phyloP scores from a whole-genome alignment of 371 early-diverging fungal species.

The Coemansia sp. region DNA sequence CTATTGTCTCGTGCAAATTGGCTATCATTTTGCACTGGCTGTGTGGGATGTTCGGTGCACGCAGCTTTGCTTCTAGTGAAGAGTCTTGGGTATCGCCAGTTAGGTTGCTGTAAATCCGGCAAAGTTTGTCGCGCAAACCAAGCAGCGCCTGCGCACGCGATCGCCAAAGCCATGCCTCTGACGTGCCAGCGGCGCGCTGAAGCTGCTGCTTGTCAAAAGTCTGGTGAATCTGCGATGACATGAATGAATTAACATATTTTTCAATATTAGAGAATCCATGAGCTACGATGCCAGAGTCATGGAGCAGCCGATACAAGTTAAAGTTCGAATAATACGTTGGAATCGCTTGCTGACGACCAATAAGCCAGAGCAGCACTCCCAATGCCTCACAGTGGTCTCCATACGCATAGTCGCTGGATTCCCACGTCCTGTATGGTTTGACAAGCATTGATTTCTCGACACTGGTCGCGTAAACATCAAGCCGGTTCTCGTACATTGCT shows the following conservation, averaged over 20 bases:
- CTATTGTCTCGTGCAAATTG: constrained; percentile 52
- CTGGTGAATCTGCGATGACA: constrained; percentile 31
- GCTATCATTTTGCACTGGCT: constrained; percentile 49
- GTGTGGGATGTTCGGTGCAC: constrained; percentile 48
- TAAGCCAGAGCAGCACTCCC: constrained; percentile 56
- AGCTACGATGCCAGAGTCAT: constrained; percentile 57
- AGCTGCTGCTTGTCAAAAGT: constrained; percentile 22
- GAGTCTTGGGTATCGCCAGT: constrained; percentile 2
- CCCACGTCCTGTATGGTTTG: constrained; percentile 52
- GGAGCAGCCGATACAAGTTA: constrained; percentile 49
- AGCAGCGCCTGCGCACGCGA: constrained; percentile 57
- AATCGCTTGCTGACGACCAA: constrained; percentile 52
- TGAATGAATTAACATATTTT: constrained; percentile 51
- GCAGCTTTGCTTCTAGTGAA: constrained; percentile 19
- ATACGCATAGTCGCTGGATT: constrained; percentile 48
- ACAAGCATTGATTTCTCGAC: constrained; percentile 52
- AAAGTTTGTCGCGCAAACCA: constrained; percentile 44
- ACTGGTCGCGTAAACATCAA: constrained; percentile 47
- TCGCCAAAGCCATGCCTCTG: constrained; percentile 64
- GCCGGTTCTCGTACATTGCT: constrained; percentile 50
- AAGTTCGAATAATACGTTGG: constrained; percentile 57
- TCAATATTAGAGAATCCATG: constrained; percentile 55
- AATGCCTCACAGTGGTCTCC: constrained; percentile 59
- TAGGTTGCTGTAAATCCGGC: background rate
- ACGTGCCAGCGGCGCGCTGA: constrained; percentile 46